These are phyloP conservation scores for Nicotiana obtusifolia DNA, from an alignment of 257 asterid species.

Conservation along the genomic window DNA sequence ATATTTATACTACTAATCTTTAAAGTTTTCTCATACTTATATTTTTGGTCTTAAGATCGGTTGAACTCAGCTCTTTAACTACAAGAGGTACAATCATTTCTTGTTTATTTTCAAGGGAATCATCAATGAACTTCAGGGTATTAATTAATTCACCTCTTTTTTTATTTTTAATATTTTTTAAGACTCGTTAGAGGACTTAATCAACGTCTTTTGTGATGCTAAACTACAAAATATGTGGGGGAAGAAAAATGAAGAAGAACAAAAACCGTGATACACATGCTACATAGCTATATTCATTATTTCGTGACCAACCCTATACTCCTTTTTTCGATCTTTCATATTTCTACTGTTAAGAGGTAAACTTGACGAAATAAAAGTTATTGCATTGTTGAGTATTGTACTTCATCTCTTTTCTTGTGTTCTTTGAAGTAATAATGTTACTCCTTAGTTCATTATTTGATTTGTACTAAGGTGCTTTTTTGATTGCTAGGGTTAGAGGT, in stretches of 20 bases:
- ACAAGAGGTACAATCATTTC: neutral
- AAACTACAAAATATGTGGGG: neutral
- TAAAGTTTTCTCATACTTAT: neutral
- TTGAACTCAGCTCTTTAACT: too few species aligned
- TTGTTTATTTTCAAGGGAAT: neutral
- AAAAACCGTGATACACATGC: neutral
- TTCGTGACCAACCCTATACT: too few species aligned
- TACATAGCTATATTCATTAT: neutral
- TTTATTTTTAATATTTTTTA: neutral
- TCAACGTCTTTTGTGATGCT: neutral
- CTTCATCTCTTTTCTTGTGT: neutral
- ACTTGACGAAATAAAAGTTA: neutral
- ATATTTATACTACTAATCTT: neutral
- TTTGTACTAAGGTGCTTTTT: neutral
- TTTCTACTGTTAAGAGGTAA: neutral
- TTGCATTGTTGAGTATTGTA: neutral
- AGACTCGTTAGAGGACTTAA: neutral
- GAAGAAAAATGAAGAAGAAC: neutral
- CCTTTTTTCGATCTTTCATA: neutral
- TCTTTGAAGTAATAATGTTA: neutral
- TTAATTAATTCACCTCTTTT: neutral
- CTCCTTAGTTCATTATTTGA: neutral
- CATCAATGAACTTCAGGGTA: neutral
- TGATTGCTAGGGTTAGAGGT: constrained; percentile 56
- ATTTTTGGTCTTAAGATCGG: neutral